Percentiles rank a stretch among this genome's conserved stretches.
Conservation (phyloP, 2,329 filamentous ascomycete species). For the Colletotrichum brevisporum region DNA sequence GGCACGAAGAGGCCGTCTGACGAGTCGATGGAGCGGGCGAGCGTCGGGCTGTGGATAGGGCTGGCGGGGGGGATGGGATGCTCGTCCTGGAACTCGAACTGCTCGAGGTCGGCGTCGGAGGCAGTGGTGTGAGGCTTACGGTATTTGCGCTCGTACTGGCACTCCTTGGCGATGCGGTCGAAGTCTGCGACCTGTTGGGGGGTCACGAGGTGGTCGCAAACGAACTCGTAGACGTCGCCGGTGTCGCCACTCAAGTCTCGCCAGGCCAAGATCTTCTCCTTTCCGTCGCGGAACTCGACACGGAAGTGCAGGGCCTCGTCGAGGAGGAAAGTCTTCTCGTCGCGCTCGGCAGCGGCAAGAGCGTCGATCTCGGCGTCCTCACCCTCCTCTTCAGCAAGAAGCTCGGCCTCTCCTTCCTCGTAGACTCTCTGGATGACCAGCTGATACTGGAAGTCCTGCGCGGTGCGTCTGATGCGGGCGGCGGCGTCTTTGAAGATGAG, state of each 20-base stretch:
- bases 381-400: conserved; percentile 89
- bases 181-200: conserved; percentile 83
- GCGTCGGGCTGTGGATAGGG: conserved; percentile 71
- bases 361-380: conserved; percentile 84
- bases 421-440: conserved; percentile 96
- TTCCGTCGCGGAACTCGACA: conserved; percentile 83
- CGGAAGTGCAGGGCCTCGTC: conserved; percentile 92
- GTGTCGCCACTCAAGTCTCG: conserved; percentile 93
- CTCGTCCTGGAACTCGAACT: conserved; percentile 83
- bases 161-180: conserved; percentile 86
- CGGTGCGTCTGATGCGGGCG: conserved; percentile 91
- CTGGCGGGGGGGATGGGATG: conserved; percentile 76
- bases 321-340: conserved; percentile 98
- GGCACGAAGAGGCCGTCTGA: conserved; percentile 66
- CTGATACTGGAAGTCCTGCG: conserved; percentile 97
- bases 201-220: conserved; percentile 84
- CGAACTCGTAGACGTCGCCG: conserved; percentile 97
- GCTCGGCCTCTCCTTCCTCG: conserved; percentile 96
- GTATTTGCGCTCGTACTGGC: conserved; percentile 98
- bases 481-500: conserved; percentile 99
- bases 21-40: conserved; percentile 69
- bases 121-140: conserved; percentile 84
- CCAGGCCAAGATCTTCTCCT: conserved; percentile 93
- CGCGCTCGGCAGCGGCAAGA: conserved; percentile 81
- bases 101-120: conserved; percentile 82